A percentile compares a stretch with the other conserved stretches of the same genome.
Conservation (phyloP, 1,284 basidiomycete species). For the Abortiporus biennis region DNA sequence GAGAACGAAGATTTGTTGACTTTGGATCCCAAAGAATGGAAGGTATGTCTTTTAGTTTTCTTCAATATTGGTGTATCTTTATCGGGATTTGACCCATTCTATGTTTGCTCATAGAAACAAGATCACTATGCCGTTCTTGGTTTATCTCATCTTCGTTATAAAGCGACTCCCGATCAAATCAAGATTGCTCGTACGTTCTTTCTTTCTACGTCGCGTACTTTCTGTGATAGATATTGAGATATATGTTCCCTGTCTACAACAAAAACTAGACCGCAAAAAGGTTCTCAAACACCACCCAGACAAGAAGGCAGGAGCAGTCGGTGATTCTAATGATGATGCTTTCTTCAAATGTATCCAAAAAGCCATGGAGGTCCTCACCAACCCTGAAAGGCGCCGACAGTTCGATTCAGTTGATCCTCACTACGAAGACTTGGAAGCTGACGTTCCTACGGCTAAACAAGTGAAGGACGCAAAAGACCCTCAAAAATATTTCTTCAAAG, state of each 20-base stretch:
- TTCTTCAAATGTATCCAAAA: conserved; percentile 99
- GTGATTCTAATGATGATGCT: conserved; percentile 86
- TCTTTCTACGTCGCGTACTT: conserved; percentile 5
- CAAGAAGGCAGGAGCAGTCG: conserved; percentile 83
- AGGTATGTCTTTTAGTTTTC: conserved; percentile 44
- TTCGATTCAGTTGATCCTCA: conserved; percentile 95
- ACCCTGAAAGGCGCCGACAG: conserved; percentile 86
- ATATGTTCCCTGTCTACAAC: conserved; percentile 7
- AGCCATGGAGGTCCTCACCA: conserved; percentile 87
- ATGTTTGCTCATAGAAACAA: conserved; percentile 67
- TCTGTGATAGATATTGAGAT: too few relatives aligned
- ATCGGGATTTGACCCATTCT: not conserved
- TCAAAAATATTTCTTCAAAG: conserved; percentile 55
- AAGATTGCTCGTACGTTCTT: conserved; percentile 84
- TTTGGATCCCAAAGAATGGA: conserved; percentile 97
- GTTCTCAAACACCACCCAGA: conserved; percentile 99
- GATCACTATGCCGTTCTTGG: conserved; percentile 97
- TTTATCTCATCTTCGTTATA: conserved; percentile 86
- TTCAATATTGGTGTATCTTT: not conserved
- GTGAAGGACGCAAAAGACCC: conserved; percentile 53
- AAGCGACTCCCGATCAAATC: conserved; percentile 88
- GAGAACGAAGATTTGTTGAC: conserved; percentile 71
- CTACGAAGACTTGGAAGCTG: conserved; percentile 71
- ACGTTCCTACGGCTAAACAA: conserved; percentile 64
- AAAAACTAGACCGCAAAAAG: conserved; percentile 88